phyloP scores from a whole-genome alignment of 345 rosid genomes.

The Arabis alpina region DNA sequence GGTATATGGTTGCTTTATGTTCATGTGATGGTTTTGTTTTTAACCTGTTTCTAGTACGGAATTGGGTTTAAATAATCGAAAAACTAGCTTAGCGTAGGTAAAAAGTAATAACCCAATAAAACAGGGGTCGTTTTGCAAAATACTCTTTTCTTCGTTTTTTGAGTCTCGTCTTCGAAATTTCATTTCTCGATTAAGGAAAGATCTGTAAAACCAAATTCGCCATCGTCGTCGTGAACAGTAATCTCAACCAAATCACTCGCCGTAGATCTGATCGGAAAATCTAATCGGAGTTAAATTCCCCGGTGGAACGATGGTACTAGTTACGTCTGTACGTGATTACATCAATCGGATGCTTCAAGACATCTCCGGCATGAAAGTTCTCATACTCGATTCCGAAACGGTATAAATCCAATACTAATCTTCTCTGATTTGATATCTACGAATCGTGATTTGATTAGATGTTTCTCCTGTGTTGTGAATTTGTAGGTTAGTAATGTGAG shows the following conservation, averaged over 20 bases:
- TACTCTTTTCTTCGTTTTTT: slow-evolving; percentile 6
- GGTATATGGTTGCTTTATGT: too few species aligned
- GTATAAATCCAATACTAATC: slow-evolving; percentile 45
- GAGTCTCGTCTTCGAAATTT: neutral
- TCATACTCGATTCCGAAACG: slow-evolving; percentile 96
- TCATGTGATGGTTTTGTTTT: too few species aligned
- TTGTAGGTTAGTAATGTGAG: slow-evolving; percentile 87
- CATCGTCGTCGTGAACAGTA: slow-evolving; percentile 5
- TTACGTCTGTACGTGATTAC: slow-evolving; percentile 85
- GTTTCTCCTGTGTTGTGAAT: slow-evolving; percentile 3
- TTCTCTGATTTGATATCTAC: slow-evolving; percentile 3
- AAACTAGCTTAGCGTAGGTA: neutral
- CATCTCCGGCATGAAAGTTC: slow-evolving; percentile 99
- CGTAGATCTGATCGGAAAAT: slow-evolving; percentile 39
- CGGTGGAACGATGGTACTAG: slow-evolving; percentile 64
- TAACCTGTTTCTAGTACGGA: neutral
- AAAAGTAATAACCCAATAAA: neutral
- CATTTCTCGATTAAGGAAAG: slow-evolving; percentile 27
- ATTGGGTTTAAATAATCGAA: neutral
- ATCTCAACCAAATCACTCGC: slow-evolving; percentile 16
- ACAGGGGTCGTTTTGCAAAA: slow-evolving; percentile 8
- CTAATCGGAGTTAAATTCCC: neutral
- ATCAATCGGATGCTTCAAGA: slow-evolving; percentile 92
- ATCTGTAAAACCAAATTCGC: slow-evolving; percentile 26
- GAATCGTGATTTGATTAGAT: slow-evolving; percentile 2